Base-by-base conservation (phyloP, 495 filamentous ascomycete genomes). In the Penicillium pulvis region DNA sequence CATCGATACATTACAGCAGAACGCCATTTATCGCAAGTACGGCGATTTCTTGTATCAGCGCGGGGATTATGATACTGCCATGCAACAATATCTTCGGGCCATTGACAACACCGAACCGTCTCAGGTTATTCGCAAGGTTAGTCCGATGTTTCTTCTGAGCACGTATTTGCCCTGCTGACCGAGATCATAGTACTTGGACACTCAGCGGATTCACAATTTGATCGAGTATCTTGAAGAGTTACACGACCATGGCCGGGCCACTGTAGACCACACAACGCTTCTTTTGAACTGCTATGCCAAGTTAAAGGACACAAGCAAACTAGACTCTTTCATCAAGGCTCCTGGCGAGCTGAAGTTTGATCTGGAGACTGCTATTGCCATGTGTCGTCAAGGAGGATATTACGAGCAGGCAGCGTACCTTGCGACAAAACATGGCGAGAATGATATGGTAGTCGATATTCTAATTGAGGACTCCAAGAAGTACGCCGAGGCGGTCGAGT, bases 321-420 rank as follows among this genome's bases (percentile, higher is more conserved):
- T 98, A 16, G 93, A 98, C 62, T 88, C 89, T 51, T 98, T 98
- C 61, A 98, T 98, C 71, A 95, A 95, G 68, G 92, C 92, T 44
- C 91, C 92, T 3, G 93, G 91, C 2, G 93, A 97, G 65, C 82
- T 96, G 35, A 97, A 94, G 63, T 98, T 98, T 71, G 94, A 98
- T 73, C 79, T 98, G 8, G 94, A 98, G 59, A 98, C 95, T 7
- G 95, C 95, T 3, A 98, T 98, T 51, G 85, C 88, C 5, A 98
- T 98, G 94, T 98, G 94, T 64, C 85, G 95, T 17, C 94, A 98
- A 75, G 95, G 92, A 23, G 92, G 95, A n/a, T 98, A 98, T 70
- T 93, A 87, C 67, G 91, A 97, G 59, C 94, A 98, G 75, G 94
- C 94, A 8, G 95, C 94, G 2, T 98, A 94, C 67, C 82, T 98